Evolutionary conservation across 495 filamentous ascomycete species (phyloP).

Genomic region (Talaromyces wortmannii): DNA sequence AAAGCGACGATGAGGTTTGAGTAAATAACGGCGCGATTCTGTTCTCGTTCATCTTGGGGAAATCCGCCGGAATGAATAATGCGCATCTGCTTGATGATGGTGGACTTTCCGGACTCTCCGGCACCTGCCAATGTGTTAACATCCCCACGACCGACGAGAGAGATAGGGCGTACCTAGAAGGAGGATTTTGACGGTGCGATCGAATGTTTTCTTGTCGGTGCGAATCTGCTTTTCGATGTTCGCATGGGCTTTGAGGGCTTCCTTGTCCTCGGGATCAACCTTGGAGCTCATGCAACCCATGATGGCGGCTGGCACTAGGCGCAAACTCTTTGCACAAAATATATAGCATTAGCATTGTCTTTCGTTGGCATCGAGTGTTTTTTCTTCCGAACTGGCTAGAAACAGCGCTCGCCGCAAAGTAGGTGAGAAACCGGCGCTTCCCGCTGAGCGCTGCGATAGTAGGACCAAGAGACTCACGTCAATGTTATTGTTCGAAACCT

Average conservation of each 20-base stretch:
- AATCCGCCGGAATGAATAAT: slow-evolving; percentile 95
- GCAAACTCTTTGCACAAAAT: background rate
- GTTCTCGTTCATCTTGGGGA: slow-evolving; percentile 80
- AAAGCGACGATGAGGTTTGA: slow-evolving; percentile 85
- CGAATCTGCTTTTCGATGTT: slow-evolving; percentile 72
- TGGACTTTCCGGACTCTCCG: slow-evolving; percentile 96
- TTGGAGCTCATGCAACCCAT: slow-evolving; percentile 40
- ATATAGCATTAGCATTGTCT: background rate
- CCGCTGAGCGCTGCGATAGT: too few species aligned
- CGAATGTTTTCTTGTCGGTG: slow-evolving; percentile 73
- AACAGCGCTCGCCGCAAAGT: background rate
- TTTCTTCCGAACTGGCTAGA: background rate
- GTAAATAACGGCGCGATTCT: slow-evolving; percentile 92
- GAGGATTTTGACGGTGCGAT: slow-evolving; percentile 76
- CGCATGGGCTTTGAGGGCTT: slow-evolving; percentile 34
- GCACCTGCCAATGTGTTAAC: slow-evolving; percentile 53
- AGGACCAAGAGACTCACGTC: too few species aligned
- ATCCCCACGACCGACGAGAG: background rate
- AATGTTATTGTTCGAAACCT: too few species aligned
- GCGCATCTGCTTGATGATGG: slow-evolving; percentile 98
- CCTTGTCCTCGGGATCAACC: slow-evolving; percentile 30
- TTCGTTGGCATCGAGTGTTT: background rate
- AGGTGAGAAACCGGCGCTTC: too few species aligned
- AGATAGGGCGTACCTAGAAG: slow-evolving; percentile 57
- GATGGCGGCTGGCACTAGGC: background rate